Base-by-base conservation (phyloP, 2,329 filamentous ascomycete species). In the Fusarium penzigii region DNA sequence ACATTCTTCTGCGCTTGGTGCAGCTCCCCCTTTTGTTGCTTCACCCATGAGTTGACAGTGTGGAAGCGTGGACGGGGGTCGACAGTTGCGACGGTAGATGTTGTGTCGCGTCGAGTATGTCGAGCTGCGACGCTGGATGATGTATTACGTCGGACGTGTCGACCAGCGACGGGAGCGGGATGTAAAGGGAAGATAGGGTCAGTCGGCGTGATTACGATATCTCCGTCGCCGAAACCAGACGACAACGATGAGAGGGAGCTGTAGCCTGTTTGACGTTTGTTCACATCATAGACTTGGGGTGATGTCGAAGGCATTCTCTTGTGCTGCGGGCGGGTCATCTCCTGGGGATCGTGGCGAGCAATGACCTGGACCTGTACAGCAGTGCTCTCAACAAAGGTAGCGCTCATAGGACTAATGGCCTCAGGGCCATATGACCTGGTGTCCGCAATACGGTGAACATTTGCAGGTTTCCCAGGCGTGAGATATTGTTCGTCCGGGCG, bases 151-250 rank as follows among this genome's bases (percentile, higher is more conserved):
- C 59, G 32, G 52, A 34, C 17, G 53, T 55, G 32, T 20, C 48
- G 16, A 32, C 39, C n/a, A 5, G 46, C 54, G 38, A 49, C 48
- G 12, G 48, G 8, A 2, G 39, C 29, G 29, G 57, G 57, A 12
- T 49, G 53, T 5, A 56, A 55, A 8, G 62, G 61, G 4, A 48
- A 46, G 34, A 36, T 36, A 13, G 44, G 51, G 44, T 62, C 55
- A 48, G 56, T 54, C 29, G 68, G 70, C 6, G 75, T 74, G 25
- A 80, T 67, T 32, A 82, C 75, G 29, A 85, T 82, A 42, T 85
- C 80, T 20, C 78, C 81, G 60, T 87, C 83, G 16, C 84, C 84
- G 55, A 86, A 86, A 7, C 83, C 84, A 0, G 84, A 87, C 0
- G 84, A 86, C 5, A 87, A 71, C 0, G 83, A 86, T 0, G 84